Conservation (phyloP, 495 filamentous ascomycete species). For the Hyaloscypha variabilis region DNA sequence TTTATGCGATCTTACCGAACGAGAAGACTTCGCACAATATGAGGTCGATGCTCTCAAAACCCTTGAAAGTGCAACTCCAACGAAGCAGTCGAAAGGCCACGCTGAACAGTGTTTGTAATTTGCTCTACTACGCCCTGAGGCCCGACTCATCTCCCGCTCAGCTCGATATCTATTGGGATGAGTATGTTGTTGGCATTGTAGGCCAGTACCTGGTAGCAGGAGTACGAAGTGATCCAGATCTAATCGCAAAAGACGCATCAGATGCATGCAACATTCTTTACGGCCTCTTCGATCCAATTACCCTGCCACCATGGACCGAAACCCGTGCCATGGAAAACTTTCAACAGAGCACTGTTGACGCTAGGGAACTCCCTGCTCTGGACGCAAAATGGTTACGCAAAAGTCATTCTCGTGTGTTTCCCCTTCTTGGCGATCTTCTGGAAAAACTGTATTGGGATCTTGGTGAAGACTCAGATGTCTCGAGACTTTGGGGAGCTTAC, state of each 20-base stretch:
- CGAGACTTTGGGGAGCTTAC: conserved; percentile 69
- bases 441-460: conserved; percentile 55
- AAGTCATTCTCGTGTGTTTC: conserved; percentile 61
- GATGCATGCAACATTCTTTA: conserved; percentile 66
- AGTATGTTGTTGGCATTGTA: conserved; percentile 64
- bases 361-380: conserved; percentile 74
- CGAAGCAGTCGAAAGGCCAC: conserved; percentile 59
- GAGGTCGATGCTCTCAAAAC: conserved; percentile 67
- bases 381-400: conserved; percentile 89
- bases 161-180: conserved; percentile 79
- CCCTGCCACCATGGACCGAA: conserved; percentile 71
- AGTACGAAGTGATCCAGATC: conserved; percentile 29
- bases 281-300: conserved; percentile 67
- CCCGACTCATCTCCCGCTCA: conserved; percentile 63
- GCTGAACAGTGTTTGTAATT: conserved; percentile 69
- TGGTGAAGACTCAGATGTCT: conserved; percentile 47
- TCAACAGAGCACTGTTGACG: conserved; percentile 46
- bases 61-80: conserved; percentile 69
- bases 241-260: conserved; percentile 38
- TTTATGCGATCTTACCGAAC: conserved; percentile 67
- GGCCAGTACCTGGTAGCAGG: conserved; percentile 40
- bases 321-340: conserved; percentile 61
- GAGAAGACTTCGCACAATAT: conserved; percentile 57
- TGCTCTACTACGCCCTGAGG: conserved; percentile 85
- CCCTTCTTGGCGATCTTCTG: conserved; percentile 65